Evolutionary conservation across 1,139 yeast species (phyloP).

Genomic region (Pichia sp.): DNA sequence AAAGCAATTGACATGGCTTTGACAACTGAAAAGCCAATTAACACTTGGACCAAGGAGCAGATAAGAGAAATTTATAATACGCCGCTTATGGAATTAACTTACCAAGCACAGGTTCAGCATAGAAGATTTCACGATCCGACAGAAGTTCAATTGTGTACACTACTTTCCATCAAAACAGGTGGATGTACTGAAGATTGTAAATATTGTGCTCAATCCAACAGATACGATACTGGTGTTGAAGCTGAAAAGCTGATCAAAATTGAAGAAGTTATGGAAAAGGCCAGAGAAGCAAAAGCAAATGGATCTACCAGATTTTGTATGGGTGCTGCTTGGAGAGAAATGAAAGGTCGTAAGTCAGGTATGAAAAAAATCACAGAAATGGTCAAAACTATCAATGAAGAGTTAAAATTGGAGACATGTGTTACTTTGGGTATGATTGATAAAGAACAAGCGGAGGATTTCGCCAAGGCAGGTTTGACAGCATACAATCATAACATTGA

Average conservation of each 20-base stretch:
- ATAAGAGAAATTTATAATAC: conserved; percentile 51
- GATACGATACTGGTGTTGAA: conserved; percentile 60
- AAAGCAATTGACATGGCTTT: conserved; percentile 16
- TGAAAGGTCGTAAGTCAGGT: conserved; percentile 70
- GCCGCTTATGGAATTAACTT: conserved; percentile 58
- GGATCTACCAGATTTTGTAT: conserved; percentile 76
- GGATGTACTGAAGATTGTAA: conserved; percentile 80
- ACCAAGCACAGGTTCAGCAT: conserved; percentile 58
- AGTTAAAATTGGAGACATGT: conserved; percentile 66
- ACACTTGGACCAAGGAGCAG: conserved; percentile 54
- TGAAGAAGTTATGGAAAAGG: conserved; percentile 57
- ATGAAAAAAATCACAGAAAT: conserved; percentile 53
- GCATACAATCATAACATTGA: conserved; percentile 80
- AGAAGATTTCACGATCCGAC: conserved; percentile 58
- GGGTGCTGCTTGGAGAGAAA: conserved; percentile 89
- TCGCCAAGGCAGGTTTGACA: conserved; percentile 65
- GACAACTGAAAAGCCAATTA: conserved; percentile 29
- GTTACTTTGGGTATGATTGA: conserved; percentile 76
- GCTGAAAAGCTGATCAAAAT: conserved; percentile 57
- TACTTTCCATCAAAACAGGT: conserved; percentile 68
- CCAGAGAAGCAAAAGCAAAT: conserved; percentile 54
- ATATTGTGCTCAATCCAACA: conserved; percentile 69
- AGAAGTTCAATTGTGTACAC: conserved; percentile 68
- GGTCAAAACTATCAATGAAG: conserved; percentile 53
- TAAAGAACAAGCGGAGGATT: conserved; percentile 47